Conservation (phyloP, 2,329 filamentous ascomycete genomes). For the Fusarium sp. region DNA sequence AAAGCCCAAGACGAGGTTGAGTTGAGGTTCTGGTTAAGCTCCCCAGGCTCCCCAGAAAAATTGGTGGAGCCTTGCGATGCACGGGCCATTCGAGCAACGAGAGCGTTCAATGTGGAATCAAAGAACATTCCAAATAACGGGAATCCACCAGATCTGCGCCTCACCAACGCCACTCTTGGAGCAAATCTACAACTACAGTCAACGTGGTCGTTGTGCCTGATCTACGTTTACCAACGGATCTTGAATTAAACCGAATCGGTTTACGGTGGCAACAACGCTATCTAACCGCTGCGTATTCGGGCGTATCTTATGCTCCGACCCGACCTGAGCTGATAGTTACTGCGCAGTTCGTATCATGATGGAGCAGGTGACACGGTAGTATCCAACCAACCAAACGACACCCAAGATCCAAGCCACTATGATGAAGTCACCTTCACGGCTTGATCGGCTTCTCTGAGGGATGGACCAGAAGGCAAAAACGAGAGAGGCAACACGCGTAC, state of each 20-base stretch:
- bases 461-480: constrained; percentile 24
- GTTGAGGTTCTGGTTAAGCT: constrained; percentile 14
- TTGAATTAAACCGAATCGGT: constrained; percentile 5
- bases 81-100: constrained; percentile 9
- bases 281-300: constrained; percentile 4
- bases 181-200: neutral
- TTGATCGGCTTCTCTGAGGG: constrained; percentile 26
- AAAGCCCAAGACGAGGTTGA: constrained; percentile 13
- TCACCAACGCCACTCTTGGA: constrained; percentile 27
- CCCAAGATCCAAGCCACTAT: constrained; percentile 38
- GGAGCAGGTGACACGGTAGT: constrained; percentile 11
- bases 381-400: constrained; percentile 19
- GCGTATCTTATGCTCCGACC: constrained; percentile 4
- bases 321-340: neutral
- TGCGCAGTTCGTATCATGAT: constrained; percentile 9
- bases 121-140: constrained; percentile 29
- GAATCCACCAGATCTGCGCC: constrained; percentile 25
- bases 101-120: constrained; percentile 20
- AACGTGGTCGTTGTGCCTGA: constrained; percentile 3
- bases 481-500: constrained; percentile 1
- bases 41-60: constrained; percentile 15
- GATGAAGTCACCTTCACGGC: constrained; percentile 42
- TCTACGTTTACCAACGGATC: neutral
- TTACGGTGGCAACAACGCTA: neutral
- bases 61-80: constrained; percentile 22